Evolutionary conservation across 2,329 filamentous ascomycete genomes (phyloP), one percentile per base, ranked within the genome.

Genomic region (Botrytis squamosa): DNA sequence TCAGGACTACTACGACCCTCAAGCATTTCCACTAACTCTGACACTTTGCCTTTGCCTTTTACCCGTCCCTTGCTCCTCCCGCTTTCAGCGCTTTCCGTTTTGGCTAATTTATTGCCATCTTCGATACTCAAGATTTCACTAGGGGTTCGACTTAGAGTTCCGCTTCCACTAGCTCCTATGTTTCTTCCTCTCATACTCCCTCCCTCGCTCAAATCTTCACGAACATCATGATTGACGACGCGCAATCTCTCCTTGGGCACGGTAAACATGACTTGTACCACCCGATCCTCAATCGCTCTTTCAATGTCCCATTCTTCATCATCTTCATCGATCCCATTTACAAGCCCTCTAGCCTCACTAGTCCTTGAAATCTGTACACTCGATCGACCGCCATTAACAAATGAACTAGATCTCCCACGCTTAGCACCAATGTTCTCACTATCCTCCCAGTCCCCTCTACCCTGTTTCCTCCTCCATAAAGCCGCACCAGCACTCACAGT

Each of bases 191-290:
- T 75, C 55, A 80, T n/a, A 60, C 78, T 80, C 16, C 77, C 85
- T 49, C 82, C 82, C 62, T 83, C 81, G 73, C 83, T 84, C 73
- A 81, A 81, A 76, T 85, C 84, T 49, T 85, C 81, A 75, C 81
- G 82, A n/a, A 85, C 83, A 79, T 92, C 92, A 69, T 89, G 91
- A 81, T 98, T 98, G 33, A 98, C 95, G n/a, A 98, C 94, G 40
- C 95, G 85, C 76, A 98, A 83, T 78, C 90, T 89, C 82, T 95
- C 92, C 81, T 92, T 94, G 3, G 96, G 95, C 75, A 98, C 94
- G 0, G 95, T 98, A 82, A 97, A 98, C 89, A 97, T 96, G 80
- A 94, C 88, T 82, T 95, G 92, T 75, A 95, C 92, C 14, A 93
- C 85, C 36, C 92, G 84, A 74, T 88, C 88, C 83, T 93, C 90